Conservation (phyloP, 2,329 filamentous ascomycete genomes). For the Neocatenulostroma microsporum region DNA sequence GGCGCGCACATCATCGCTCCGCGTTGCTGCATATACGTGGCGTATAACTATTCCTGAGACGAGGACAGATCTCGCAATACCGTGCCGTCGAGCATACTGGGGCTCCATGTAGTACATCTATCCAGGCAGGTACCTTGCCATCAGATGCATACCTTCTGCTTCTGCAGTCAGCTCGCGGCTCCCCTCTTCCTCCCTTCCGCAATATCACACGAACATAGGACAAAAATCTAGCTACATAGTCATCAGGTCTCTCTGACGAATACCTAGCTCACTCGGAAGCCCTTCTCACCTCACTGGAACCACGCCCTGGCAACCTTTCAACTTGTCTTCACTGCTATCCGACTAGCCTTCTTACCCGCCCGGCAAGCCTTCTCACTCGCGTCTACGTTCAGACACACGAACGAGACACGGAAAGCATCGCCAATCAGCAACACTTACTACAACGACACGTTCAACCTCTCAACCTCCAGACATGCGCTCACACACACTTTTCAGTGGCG, state of each 20-base stretch:
- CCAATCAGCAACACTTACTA: neutral
- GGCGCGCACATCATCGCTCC: neutral
- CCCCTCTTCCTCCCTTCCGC: slow-evolving; percentile 1
- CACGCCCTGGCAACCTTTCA: too few relatives aligned
- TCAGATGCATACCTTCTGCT: neutral
- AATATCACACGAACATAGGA: too few relatives aligned
- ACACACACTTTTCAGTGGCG: neutral
- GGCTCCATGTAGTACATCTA: too few relatives aligned
- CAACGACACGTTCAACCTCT: too few relatives aligned
- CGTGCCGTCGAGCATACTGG: too few relatives aligned
- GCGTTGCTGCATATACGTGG: neutral
- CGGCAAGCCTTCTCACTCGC: neutral
- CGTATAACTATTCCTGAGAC: neutral
- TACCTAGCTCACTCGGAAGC: too few relatives aligned
- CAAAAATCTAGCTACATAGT: too few relatives aligned
- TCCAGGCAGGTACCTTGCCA: neutral
- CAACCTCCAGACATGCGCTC: slow-evolving; percentile 3
- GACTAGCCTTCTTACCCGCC: too few relatives aligned
- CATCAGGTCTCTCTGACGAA: too few relatives aligned
- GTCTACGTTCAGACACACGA: neutral
- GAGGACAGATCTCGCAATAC: too few relatives aligned
- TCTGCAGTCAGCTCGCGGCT: neutral
- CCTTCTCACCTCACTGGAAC: too few relatives aligned
- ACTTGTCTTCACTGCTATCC: too few relatives aligned
- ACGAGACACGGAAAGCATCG: neutral